Percentiles rank a stretch among this genome's conserved stretches.
Evolutionary conservation across 129 eudicot genomes (phyloP).

Genomic region (Dittrichia graveolens): DNA sequence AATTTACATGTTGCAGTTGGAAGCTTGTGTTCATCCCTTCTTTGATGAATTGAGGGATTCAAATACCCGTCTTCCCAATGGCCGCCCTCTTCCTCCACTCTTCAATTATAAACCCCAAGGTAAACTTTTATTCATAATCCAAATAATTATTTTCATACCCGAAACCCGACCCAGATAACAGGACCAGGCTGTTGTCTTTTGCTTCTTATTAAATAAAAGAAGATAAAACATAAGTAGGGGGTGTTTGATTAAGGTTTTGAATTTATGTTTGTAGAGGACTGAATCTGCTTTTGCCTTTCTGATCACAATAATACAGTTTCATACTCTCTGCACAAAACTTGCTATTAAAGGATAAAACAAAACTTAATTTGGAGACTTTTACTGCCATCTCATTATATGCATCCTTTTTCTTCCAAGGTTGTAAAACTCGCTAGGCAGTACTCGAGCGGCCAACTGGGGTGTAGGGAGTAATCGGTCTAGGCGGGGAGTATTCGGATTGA

Average conservation of each 20-base stretch:
- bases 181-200: neutral
- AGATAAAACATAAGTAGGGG: neutral
- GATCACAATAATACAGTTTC: neutral
- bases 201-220: neutral
- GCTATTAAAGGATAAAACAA: neutral
- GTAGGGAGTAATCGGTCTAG: too few relatives aligned
- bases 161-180: too few relatives aligned
- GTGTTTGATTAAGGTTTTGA: neutral
- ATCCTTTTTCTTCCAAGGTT: too few relatives aligned
- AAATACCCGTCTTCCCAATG: conserved; percentile 88
- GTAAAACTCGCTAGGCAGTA: too few relatives aligned
- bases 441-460: too few relatives aligned
- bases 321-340: neutral
- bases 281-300: neutral
- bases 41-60: conserved; percentile 96
- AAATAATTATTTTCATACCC: neutral
- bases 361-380: neutral
- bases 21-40: conserved; percentile 98
- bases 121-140: conserved; percentile 30
- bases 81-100: conserved; percentile 98
- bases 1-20: conserved; percentile 57
- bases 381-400: neutral
- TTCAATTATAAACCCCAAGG: conserved; percentile 88
- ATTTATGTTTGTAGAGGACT: neutral
- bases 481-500: too few relatives aligned